These are phyloP conservation scores for Cladosporium sphaerospermum DNA, from an alignment of 2,329 filamentous ascomycete species.

Conservation along the genomic window DNA sequence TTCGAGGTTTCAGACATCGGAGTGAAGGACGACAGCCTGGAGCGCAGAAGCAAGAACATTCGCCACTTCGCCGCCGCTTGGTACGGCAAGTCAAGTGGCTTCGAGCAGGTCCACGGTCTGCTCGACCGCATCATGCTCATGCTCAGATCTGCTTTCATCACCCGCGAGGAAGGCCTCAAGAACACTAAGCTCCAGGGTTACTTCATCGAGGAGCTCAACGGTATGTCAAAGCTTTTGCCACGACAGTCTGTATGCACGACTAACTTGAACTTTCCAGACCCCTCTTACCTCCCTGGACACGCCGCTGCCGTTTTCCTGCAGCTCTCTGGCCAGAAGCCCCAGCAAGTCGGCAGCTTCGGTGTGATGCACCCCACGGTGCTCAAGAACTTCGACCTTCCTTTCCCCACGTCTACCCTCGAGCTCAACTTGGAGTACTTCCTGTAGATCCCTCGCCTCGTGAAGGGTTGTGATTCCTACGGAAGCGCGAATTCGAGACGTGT, in stretches of 20 bases:
- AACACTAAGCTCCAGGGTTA: conserved; percentile 54
- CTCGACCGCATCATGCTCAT: conserved; percentile 88
- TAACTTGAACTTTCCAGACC: conserved; percentile 43
- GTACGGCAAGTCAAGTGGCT: conserved; percentile 90
- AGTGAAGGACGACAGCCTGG: conserved; percentile 74
- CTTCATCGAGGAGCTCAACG: conserved; percentile 89
- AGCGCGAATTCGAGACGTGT: not conserved
- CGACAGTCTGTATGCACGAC: not conserved
- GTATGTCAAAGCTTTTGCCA: conserved; percentile 35
- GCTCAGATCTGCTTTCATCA: conserved; percentile 77
- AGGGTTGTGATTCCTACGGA: conserved; percentile 74
- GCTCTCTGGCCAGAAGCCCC: conserved; percentile 60
- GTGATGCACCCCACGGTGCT: conserved; percentile 89
- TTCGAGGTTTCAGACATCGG: conserved; percentile 89
- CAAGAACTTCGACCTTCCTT: conserved; percentile 88
- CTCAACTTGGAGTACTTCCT: conserved; percentile 92
- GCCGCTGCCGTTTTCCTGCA: conserved; percentile 78
- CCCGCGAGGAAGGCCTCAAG: conserved; percentile 62
- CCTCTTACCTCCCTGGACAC: conserved; percentile 87
- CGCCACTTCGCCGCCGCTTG: conserved; percentile 92
- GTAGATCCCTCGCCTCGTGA: conserved; percentile 74
- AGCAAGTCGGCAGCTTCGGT: conserved; percentile 81
- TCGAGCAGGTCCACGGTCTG: conserved; percentile 91
- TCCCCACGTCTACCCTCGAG: conserved; percentile 89
- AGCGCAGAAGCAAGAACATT: conserved; percentile 87